phyloP scores from a whole-genome alignment of 345 rosid genomes.

The Leavenworthia alabamica region DNA sequence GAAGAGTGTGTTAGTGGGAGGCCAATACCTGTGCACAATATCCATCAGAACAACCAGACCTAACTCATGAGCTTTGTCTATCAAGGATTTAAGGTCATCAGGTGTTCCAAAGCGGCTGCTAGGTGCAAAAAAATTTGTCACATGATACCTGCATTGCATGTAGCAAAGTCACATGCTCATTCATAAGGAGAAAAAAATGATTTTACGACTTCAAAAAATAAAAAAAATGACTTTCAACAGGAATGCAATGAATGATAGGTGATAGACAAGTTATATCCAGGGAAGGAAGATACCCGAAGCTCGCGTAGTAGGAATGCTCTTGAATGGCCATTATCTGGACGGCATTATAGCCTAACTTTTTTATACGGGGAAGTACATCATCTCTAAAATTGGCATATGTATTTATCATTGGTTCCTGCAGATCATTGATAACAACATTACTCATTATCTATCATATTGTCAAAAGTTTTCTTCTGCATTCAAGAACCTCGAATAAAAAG shows the following conservation, averaged over 20 bases:
- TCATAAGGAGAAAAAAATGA: conserved; percentile 11
- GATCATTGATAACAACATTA: conserved; percentile 2
- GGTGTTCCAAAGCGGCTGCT: conserved; percentile 98
- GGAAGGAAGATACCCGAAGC: conserved; percentile 71
- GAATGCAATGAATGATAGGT: neutral
- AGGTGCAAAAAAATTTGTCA: conserved; percentile 91
- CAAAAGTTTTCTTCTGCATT: neutral
- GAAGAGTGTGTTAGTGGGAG: neutral
- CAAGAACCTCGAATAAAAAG: neutral
- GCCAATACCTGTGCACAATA: conserved; percentile 84
- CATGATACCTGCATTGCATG: conserved; percentile 73
- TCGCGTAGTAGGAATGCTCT: conserved; percentile 94
- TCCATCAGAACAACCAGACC: conserved; percentile 97
- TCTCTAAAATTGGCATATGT: conserved; percentile 87
- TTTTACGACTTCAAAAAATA: neutral
- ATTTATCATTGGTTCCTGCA: conserved; percentile 85
- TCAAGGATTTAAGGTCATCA: conserved; percentile 89
- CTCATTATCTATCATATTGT: neutral
- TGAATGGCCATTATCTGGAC: conserved; percentile 99
- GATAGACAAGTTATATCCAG: neutral
- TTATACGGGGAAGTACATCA: conserved; percentile 92
- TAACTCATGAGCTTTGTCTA: conserved; percentile 91
- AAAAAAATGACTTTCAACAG: conserved; percentile 7
- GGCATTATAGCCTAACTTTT: conserved; percentile 87
- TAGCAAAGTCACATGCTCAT: conserved; percentile 20